These are phyloP conservation scores for Leccinum fuscescens DNA, from an alignment of 1,284 basidiomycete species.

Conservation along the genomic window DNA sequence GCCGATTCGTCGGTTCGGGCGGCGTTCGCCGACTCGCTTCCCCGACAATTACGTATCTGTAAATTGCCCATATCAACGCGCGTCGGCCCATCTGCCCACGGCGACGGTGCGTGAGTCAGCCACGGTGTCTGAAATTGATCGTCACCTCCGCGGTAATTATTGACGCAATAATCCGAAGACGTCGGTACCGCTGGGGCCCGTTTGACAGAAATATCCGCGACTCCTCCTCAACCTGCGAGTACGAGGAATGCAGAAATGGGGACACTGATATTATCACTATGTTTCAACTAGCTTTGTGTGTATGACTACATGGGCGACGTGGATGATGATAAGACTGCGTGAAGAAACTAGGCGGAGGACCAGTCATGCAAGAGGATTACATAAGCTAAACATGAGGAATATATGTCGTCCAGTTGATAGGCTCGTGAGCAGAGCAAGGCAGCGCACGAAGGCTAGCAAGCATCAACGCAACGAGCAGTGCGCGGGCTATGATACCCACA, in stretches of 20 bases:
- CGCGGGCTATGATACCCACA: not conserved
- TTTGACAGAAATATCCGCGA: not conserved
- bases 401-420: conserved; percentile 1
- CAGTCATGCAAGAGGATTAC: not conserved
- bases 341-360: not conserved
- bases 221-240: not conserved
- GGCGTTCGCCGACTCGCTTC: not conserved
- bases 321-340: not conserved
- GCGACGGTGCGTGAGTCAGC: not conserved
- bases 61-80: too few relatives aligned
- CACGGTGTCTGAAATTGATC: not conserved
- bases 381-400: conserved; percentile 9
- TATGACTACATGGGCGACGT: not conserved
- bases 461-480: conserved; percentile 2
- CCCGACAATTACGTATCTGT: too few relatives aligned
- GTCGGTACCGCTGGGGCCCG: too few relatives aligned
- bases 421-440: not conserved
- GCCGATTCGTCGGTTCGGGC: too few relatives aligned
- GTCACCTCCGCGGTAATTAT: not conserved
- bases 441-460: conserved; percentile 1
- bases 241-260: not conserved
- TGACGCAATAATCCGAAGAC: not conserved
- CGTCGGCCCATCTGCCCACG: too few relatives aligned
- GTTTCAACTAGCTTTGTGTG: not conserved
- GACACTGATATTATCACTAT: not conserved